These are phyloP conservation scores for Hypoxylon trugodes DNA, from an alignment of 495 filamentous ascomycete species.

Conservation along the genomic window DNA sequence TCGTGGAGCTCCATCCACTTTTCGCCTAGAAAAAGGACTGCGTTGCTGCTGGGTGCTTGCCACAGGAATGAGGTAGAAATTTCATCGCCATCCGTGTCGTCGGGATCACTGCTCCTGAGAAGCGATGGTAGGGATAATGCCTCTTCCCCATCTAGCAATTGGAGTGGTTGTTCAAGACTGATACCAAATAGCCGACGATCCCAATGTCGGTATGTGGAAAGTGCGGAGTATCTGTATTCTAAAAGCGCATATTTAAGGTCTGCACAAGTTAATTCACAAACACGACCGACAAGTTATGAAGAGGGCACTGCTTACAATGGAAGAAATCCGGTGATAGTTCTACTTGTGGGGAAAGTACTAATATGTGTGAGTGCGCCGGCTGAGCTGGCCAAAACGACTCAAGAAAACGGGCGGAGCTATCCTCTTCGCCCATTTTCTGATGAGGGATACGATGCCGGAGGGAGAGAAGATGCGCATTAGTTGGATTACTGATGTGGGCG, in stretches of 20 bases:
- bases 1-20: constrained; percentile 84
- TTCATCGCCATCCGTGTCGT: constrained; percentile 35
- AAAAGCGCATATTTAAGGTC: constrained; percentile 74
- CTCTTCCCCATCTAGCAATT: constrained; percentile 62
- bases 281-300: neutral
- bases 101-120: constrained; percentile 32
- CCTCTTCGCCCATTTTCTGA: constrained; percentile 60
- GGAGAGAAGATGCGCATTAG: constrained; percentile 60
- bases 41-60: constrained; percentile 83
- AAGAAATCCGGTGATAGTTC: constrained; percentile 79
- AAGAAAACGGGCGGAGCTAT: constrained; percentile 74
- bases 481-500: constrained; percentile 44
- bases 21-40: constrained; percentile 80
- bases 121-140: constrained; percentile 61
- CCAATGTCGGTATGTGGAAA: constrained; percentile 51
- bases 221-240: constrained; percentile 74
- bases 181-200: constrained; percentile 71
- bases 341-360: constrained; percentile 78
- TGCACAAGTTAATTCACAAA: constrained; percentile 14
- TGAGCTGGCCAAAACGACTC: constrained; percentile 83
- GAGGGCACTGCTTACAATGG: constrained; percentile 64
- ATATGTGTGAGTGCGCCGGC: constrained; percentile 69
- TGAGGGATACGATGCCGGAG: constrained; percentile 75
- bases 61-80: constrained; percentile 71
- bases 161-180: constrained; percentile 75